Evolutionary conservation across 345 rosid genomes (phyloP).

Genomic region (Linum lewisii): DNA sequence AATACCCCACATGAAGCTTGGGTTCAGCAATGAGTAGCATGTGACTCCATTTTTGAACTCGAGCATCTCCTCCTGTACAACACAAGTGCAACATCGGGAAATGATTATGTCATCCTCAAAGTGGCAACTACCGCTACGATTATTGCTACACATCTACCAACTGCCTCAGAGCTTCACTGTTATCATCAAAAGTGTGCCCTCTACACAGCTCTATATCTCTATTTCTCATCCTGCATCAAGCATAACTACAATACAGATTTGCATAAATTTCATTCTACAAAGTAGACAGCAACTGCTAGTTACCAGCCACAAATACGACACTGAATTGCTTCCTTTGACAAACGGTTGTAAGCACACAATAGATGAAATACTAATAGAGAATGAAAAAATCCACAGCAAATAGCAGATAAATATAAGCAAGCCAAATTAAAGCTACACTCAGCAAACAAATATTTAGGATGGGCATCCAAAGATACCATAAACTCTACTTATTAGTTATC

Average conservation of each 20-base stretch:
- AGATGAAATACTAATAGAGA: conserved; percentile 42
- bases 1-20: background rate
- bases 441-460: conserved; percentile 32
- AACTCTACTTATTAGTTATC: conserved; percentile 46
- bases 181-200: conserved; percentile 3
- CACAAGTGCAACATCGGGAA: conserved; percentile 30
- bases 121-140: conserved; percentile 48
- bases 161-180: conserved; percentile 32
- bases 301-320: conserved; percentile 12
- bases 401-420: conserved; percentile 55
- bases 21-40: background rate
- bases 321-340: conserved; percentile 15
- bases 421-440: conserved; percentile 63
- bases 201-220: background rate
- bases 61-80: conserved; percentile 21
- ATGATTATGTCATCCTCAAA: conserved; percentile 58
- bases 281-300: conserved; percentile 7
- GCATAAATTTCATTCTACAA: background rate
- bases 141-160: conserved; percentile 32
- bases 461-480: conserved; percentile 43
- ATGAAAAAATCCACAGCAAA: conserved; percentile 28
- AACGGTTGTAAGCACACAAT: conserved; percentile 25
- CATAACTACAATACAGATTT: background rate
- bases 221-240: background rate
- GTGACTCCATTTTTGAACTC: conserved; percentile 27